Base-by-base conservation (phyloP, 306 rosid species). In the Sicyos baderoa region DNA sequence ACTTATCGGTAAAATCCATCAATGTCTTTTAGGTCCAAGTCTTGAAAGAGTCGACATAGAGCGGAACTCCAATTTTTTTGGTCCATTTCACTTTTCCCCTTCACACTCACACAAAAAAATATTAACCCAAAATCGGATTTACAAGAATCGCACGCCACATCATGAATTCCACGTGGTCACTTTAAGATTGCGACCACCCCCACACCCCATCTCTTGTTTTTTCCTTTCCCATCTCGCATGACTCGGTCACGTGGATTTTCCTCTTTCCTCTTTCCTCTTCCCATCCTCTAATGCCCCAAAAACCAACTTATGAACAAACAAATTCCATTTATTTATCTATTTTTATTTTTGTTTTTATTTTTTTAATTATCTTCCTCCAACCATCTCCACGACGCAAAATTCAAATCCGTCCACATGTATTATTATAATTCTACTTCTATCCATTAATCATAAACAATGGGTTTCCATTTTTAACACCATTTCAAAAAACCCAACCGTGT, bases 141-240 rank as follows among this genome's bases (percentile, higher is more conserved):
- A 37, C 66, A 9, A 60, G 61, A 56, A 55, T 37, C 52, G 42
- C 44, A 48, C 78, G 64, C 74, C 56, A 67, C 67, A 45, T 32
- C 42, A 44, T 25, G 74, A 59, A 81, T 76, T 75, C 78, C 82
- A 79, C 80, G 37, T 11, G 67, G 72, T 67, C 57, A 16, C 72
- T 67, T 67, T 25, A 47, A 67, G 57, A 67, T 37, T 37, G 44
- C 44, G 8, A 35, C 53, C 64, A 54, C 21, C 18, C 63, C 74
- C 7, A 25, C 27, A n/a, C 37, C 27, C 40, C 40, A 32, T 16
- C 14, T n/a, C 64, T 17, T 11, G 60, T 53, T 12, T 29, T 27
- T 10, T 40, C 55, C 60, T 50, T 68, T 68, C 45, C 45, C 60
- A 49, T 9, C 73, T 51, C 73, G 73, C 73, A 59, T 68, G 73